Conservation (phyloP, 768 basidiomycete species). For the Leccinum sublutescens region DNA sequence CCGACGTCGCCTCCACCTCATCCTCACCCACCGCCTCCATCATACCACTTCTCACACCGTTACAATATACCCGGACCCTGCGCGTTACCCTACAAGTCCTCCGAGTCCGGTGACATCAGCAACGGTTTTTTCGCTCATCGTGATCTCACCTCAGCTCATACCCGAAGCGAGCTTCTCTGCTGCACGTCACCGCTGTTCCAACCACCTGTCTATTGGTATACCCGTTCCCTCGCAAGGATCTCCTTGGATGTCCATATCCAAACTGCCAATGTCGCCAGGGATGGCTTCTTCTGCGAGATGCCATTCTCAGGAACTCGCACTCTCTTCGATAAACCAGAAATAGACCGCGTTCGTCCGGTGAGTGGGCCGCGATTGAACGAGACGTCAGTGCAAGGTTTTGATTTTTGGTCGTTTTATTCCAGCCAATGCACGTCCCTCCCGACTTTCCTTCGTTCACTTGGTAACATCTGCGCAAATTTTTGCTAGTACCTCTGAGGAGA, state of each 20-base stretch:
- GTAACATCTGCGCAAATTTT: too few relatives aligned
- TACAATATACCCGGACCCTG: slow-evolving; percentile 21
- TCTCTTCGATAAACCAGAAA: background rate
- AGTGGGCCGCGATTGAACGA: too few relatives aligned
- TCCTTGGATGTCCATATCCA: slow-evolving; percentile 14
- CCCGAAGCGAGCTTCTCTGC: slow-evolving; percentile 17
- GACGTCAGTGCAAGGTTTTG: too few relatives aligned
- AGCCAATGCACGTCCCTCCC: too few relatives aligned
- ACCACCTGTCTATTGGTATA: slow-evolving; percentile 7
- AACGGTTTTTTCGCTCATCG: slow-evolving; percentile 10
- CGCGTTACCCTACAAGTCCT: slow-evolving; percentile 9
- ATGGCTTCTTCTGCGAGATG: slow-evolving; percentile 7
- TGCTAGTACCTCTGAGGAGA: slow-evolving; percentile 32
- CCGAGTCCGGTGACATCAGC: slow-evolving; percentile 4
- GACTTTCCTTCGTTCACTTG: too few relatives aligned
- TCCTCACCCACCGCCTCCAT: slow-evolving; percentile 25
- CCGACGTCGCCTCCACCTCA: slow-evolving; percentile 22
- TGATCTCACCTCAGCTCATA: slow-evolving; percentile 10
- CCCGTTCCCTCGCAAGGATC: slow-evolving; percentile 17
- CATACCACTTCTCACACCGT: slow-evolving; percentile 22
- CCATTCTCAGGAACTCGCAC: slow-evolving; percentile 24
- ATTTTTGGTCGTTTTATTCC: too few relatives aligned
- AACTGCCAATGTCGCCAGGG: slow-evolving; percentile 9
- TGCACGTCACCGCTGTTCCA: slow-evolving; percentile 10
- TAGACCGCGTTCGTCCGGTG: too few relatives aligned